Evolutionary conservation across 164 flowering plant genomes (phyloP).

Genomic region (Hamamelis virginiana): DNA sequence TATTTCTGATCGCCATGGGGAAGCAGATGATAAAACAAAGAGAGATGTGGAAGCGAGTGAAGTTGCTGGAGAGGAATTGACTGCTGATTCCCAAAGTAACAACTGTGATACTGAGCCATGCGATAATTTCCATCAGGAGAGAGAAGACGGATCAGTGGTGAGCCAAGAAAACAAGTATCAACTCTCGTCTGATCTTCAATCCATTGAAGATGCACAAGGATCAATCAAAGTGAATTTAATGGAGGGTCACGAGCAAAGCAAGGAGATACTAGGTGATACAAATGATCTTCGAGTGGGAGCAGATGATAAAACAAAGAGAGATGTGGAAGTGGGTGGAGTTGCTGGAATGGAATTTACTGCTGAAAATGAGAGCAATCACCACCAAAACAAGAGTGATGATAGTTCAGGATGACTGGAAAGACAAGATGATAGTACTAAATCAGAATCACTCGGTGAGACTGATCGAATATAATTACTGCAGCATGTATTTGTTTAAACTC

Average conservation of each 20-base stretch:
- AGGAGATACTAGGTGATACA: slow-evolving; percentile 1
- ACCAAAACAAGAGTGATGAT: neutral
- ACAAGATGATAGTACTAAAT: neutral
- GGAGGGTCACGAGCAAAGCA: slow-evolving; percentile 7
- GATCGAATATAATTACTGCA: neutral
- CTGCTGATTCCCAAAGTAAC: slow-evolving; percentile 3
- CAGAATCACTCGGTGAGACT: neutral
- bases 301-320: neutral
- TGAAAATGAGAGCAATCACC: neutral
- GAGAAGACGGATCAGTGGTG: slow-evolving; percentile 8
- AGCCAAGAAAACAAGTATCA: slow-evolving; percentile 7
- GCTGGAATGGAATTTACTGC: neutral
- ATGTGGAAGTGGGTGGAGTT: neutral
- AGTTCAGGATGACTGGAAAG: neutral
- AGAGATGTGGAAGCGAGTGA: neutral
- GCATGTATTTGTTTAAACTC: too few relatives aligned
- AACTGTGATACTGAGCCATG: slow-evolving; percentile 7
- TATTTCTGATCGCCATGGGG: too few relatives aligned
- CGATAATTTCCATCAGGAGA: neutral
- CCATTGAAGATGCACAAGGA: slow-evolving; percentile 7
- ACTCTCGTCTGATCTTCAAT: neutral
- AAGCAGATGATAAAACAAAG: neutral
- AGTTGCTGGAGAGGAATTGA: neutral
- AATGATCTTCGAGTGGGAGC: neutral
- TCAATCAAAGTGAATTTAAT: neutral